These are phyloP conservation scores for Globisporangium lucens DNA, from an alignment of 352 stramenopile species.

Conservation along the genomic window DNA sequence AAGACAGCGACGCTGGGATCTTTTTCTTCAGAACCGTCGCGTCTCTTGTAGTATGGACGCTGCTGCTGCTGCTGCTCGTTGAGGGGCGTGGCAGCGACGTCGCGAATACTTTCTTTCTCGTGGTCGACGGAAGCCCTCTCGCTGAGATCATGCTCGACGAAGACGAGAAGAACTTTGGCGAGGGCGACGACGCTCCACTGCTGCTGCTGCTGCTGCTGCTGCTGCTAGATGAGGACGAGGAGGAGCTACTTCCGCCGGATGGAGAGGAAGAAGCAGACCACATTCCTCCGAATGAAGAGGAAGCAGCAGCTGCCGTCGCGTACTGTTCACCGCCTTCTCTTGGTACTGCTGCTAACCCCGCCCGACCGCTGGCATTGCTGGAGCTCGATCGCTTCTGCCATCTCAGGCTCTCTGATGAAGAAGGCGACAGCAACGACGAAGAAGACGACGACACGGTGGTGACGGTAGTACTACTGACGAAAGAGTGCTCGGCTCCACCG, in stretches of 20 bases:
- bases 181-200: conserved; percentile 5
- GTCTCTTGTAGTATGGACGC: not conserved
- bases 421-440: conserved; percentile 11
- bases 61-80: not conserved
- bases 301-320: not conserved
- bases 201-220: conserved; percentile 10
- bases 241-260: not conserved
- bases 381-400: conserved; percentile 42
- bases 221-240: conserved; percentile 14
- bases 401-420: conserved; percentile 25
- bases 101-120: conserved; percentile 12
- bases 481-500: conserved; percentile 12
- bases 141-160: conserved; percentile 15
- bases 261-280: conserved; percentile 9
- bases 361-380: conserved; percentile 18
- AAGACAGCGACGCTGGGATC: not conserved
- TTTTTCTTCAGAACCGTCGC: conserved; percentile 17
- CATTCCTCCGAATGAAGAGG: conserved; percentile 7
- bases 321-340: conserved; percentile 8
- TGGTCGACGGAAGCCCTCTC: conserved; percentile 3
- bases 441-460: not conserved
- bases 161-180: conserved; percentile 28
- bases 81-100: not conserved
- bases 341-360: conserved; percentile 9
- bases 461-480: conserved; percentile 25